phyloP scores from a whole-genome alignment of 306 rosid species.

The Urtica urens region DNA sequence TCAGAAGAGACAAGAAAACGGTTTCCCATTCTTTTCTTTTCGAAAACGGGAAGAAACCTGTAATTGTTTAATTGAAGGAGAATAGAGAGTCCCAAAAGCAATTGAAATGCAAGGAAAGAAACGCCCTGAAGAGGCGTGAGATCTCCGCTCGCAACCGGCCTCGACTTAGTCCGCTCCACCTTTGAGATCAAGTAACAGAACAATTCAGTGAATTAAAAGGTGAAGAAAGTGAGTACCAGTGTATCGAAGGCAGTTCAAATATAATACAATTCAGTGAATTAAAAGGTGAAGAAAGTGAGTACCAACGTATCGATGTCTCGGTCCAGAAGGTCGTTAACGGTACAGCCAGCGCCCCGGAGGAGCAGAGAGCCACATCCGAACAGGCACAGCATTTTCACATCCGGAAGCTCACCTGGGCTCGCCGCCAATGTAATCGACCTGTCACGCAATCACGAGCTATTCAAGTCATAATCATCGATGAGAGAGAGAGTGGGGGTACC shows the following conservation, averaged over 20 bases:
- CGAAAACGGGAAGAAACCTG: slow-evolving; percentile 48
- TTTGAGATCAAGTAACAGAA: slow-evolving; percentile 36
- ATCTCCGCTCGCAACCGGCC: slow-evolving; percentile 88
- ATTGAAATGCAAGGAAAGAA: slow-evolving; percentile 77
- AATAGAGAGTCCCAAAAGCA: slow-evolving; percentile 80
- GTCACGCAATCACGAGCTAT: too few species aligned
- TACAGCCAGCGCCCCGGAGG: slow-evolving; percentile 83
- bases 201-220: background rate
- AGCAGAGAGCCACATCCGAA: slow-evolving; percentile 85
- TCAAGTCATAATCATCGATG: background rate
- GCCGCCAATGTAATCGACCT: slow-evolving; percentile 90
- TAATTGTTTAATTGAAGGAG: slow-evolving; percentile 71
- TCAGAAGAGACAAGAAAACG: background rate
- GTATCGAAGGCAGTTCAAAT: slow-evolving; percentile 81
- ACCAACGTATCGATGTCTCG: slow-evolving; percentile 75
- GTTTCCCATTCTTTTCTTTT: too few species aligned
- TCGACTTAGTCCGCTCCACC: slow-evolving; percentile 82
- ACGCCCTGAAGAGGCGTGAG: slow-evolving; percentile 82
- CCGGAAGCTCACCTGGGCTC: slow-evolving; percentile 66
- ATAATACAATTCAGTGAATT: background rate
- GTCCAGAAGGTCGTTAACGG: slow-evolving; percentile 76
- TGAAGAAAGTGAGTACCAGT: slow-evolving; percentile 37
- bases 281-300: too few species aligned
- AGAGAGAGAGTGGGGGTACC: slow-evolving; percentile 23
- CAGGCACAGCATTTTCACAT: slow-evolving; percentile 54